phyloP scores from a whole-genome alignment of 805 yeast genomes.

The Saturnispora dispora region DNA sequence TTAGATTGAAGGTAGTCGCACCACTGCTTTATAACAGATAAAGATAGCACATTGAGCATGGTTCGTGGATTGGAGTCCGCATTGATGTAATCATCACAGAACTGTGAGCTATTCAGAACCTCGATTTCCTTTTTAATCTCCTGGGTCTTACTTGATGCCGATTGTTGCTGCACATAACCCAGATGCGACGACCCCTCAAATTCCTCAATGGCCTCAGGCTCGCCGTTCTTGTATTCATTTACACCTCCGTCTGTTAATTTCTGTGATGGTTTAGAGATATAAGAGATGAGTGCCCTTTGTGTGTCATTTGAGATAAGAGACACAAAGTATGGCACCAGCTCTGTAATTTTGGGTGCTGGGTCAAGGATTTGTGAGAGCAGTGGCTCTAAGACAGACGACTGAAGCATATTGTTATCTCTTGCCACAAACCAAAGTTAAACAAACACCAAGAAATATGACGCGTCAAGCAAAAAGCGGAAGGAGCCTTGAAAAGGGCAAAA shows the following conservation, averaged over 20 bases:
- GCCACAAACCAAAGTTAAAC: neutral
- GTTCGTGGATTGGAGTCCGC: conserved; percentile 25
- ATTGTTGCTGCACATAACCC: neutral
- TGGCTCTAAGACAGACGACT: conserved; percentile 20
- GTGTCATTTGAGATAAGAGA: conserved; percentile 23
- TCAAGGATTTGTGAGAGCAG: conserved; percentile 23
- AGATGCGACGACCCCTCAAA: neutral
- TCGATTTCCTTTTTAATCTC: conserved; percentile 11
- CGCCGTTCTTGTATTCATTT: neutral
- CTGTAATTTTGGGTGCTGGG: conserved; percentile 21
- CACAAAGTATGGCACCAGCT: conserved; percentile 21
- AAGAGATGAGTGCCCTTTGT: conserved; percentile 26
- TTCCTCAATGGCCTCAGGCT: neutral
- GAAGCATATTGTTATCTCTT: conserved; percentile 19
- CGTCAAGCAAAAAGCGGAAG: neutral
- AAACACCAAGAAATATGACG: neutral
- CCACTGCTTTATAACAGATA: conserved; percentile 25
- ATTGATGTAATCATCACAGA: conserved; percentile 21
- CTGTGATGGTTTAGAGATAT: conserved; percentile 12
- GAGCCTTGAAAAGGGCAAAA: neutral
- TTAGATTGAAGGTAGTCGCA: conserved; percentile 9
- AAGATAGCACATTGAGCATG: conserved; percentile 24
- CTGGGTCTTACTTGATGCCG: neutral
- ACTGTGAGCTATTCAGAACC: conserved; percentile 12
- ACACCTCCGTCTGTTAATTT: neutral